A percentile compares a stretch with the other conserved stretches of the same genome.
These are phyloP conservation scores for Bidens hawaiensis DNA, from an alignment of 140 eudicot species.

Conservation along the genomic window DNA sequence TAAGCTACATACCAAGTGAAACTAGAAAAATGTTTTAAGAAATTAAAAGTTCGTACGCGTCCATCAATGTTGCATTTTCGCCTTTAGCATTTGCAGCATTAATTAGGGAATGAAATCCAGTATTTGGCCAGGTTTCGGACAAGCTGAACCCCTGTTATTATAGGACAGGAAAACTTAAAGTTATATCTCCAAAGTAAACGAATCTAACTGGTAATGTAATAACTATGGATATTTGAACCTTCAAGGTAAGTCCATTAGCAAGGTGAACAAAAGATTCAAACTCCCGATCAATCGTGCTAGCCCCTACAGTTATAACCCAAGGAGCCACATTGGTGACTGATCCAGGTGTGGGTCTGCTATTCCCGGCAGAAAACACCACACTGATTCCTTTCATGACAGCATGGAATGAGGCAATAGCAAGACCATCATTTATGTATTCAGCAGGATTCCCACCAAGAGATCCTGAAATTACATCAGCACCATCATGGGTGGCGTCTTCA, in stretches of 20 bases:
- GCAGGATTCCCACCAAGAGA: slow-evolving; percentile 39
- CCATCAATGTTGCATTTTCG: slow-evolving; percentile 29
- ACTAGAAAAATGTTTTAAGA: neutral
- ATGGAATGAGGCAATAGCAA: slow-evolving; percentile 50
- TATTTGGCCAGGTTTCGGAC: slow-evolving; percentile 30
- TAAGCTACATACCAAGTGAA: neutral
- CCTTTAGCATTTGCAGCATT: slow-evolving; percentile 39
- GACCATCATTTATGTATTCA: slow-evolving; percentile 25
- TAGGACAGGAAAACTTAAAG: neutral
- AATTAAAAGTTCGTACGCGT: slow-evolving; percentile 40
- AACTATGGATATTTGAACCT: slow-evolving; percentile 18
- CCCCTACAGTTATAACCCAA: slow-evolving; percentile 53
- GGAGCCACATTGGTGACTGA: slow-evolving; percentile 52
- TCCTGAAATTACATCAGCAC: slow-evolving; percentile 57
- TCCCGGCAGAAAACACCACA: slow-evolving; percentile 58
- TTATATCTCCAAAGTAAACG: neutral
- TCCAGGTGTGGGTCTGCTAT: slow-evolving; percentile 31
- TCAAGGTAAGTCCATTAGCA: slow-evolving; percentile 27
- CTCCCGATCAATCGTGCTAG: slow-evolving; percentile 56
- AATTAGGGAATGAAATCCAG: slow-evolving; percentile 35
- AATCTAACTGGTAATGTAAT: neutral
- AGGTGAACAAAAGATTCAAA: slow-evolving; percentile 36
- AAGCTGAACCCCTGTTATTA: slow-evolving; percentile 45
- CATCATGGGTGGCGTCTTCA: slow-evolving; percentile 56
- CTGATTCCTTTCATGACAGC: slow-evolving; percentile 41